Evolutionary conservation across 345 rosid genomes (phyloP).

Genomic region (Brassica rapa): DNA sequence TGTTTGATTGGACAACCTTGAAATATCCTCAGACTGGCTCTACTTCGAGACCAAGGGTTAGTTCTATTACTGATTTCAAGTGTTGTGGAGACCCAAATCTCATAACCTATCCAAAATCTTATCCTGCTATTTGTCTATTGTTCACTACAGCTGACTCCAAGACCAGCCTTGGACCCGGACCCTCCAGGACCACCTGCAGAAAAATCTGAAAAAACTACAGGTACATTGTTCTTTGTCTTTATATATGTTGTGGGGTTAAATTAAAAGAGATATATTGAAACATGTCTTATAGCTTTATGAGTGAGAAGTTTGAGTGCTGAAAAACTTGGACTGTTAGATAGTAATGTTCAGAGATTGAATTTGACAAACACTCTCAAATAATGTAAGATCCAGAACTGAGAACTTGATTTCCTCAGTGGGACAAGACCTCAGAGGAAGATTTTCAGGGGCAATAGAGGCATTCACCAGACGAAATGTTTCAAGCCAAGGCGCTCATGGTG

Average conservation of each 20-base stretch:
- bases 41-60: conserved; percentile 76
- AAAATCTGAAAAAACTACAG: conserved; percentile 75
- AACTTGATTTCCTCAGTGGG: conserved; percentile 49
- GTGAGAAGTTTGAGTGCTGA: no score
- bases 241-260: background rate
- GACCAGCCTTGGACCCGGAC: conserved; percentile 52
- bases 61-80: conserved; percentile 26
- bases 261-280: background rate
- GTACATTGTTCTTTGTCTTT: conserved; percentile 42
- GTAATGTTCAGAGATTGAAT: no score
- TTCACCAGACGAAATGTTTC: conserved; percentile 65
- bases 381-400: background rate
- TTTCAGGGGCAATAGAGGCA: conserved; percentile 83
- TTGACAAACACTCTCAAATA: no score
- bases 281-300: background rate
- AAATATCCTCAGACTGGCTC: conserved; percentile 83
- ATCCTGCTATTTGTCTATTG: conserved; percentile 11
- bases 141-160: conserved; percentile 51
- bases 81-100: conserved; percentile 2
- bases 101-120: conserved; percentile 8
- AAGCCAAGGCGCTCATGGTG: conserved; percentile 50
- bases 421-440: conserved; percentile 77
- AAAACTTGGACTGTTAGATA: no score
- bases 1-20: conserved; percentile 91
- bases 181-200: conserved; percentile 67